Evolutionary conservation across 192 early-diverging fungal species (phyloP).

Genomic region (Coemansia sp.): DNA sequence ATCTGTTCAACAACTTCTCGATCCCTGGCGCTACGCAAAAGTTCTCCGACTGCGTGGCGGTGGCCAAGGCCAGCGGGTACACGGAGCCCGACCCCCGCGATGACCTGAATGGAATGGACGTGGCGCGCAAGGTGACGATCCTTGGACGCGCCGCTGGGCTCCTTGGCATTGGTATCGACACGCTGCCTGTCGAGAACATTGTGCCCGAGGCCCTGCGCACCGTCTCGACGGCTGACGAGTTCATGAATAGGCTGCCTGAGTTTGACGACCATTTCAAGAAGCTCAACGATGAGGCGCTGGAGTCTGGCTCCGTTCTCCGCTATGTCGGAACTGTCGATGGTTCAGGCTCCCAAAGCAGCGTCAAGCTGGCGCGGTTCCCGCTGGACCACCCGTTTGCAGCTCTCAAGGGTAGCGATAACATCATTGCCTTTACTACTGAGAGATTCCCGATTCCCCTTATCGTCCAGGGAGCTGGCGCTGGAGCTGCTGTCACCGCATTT

Average conservation of each 20-base stretch:
- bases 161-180: conserved; percentile 63
- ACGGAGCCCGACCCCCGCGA: conserved; percentile 99
- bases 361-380: conserved; percentile 78
- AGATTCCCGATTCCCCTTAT: conserved; percentile 94
- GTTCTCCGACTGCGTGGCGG: conserved; percentile 88
- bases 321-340: conserved; percentile 92
- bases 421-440: conserved; percentile 94
- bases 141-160: conserved; percentile 87
- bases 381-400: conserved; percentile 91
- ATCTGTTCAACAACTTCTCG: conserved; percentile 98
- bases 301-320: conserved; percentile 77
- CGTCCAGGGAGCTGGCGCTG: conserved; percentile 95
- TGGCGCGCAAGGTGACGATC: conserved; percentile 94
- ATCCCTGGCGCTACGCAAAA: conserved; percentile 56
- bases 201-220: conserved; percentile 83
- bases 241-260: conserved; percentile 79
- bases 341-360: conserved; percentile 59
- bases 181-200: conserved; percentile 92
- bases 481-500: conserved; percentile 96
- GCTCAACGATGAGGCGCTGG: conserved; percentile 76
- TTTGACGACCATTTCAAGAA: conserved; percentile 84
- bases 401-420: conserved; percentile 97
- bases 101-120: conserved; percentile 99
- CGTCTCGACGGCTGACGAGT: conserved; percentile 72
- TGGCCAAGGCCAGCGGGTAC: conserved; percentile 91